phyloP scores from a whole-genome alignment of 768 basidiomycete species.

The Leccinum variicolor region DNA sequence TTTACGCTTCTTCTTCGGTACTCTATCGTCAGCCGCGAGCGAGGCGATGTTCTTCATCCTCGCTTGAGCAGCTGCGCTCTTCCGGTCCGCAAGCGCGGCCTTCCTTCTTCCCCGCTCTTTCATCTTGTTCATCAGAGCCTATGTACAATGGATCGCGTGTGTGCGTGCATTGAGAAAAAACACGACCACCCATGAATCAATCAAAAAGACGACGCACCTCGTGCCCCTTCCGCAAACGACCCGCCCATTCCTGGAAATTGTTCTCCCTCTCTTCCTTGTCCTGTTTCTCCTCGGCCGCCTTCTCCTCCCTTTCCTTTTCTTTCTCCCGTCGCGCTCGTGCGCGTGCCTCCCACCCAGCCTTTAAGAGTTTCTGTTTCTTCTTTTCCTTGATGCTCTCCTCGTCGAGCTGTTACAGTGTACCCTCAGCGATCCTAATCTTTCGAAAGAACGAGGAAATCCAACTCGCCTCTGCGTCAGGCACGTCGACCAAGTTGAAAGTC shows the following conservation, averaged over 20 bases:
- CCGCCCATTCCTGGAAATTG: slow-evolving; percentile 73
- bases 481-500: slow-evolving; percentile 86
- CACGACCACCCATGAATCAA: background rate
- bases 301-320: slow-evolving; percentile 74
- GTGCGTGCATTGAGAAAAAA: background rate
- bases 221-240: slow-evolving; percentile 71
- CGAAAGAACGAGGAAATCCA: background rate
- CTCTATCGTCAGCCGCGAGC: slow-evolving; percentile 82
- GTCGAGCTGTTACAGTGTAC: slow-evolving; percentile 53
- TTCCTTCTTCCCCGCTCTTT: slow-evolving; percentile 77
- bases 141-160: background rate
- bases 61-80: slow-evolving; percentile 92
- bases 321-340: slow-evolving; percentile 83
- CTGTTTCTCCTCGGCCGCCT: slow-evolving; percentile 52
- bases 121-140: slow-evolving; percentile 81
- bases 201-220: slow-evolving; percentile 47
- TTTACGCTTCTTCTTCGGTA: slow-evolving; percentile 83
- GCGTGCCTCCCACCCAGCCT: slow-evolving; percentile 91
- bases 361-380: slow-evolving; percentile 86
- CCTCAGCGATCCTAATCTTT: background rate
- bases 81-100: slow-evolving; percentile 83
- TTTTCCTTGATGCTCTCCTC: slow-evolving; percentile 95
- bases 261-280: slow-evolving; percentile 72
- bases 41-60: slow-evolving; percentile 95
- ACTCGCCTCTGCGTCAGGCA: slow-evolving; percentile 81